These are phyloP conservation scores for Aspergillus carlsbadensis DNA, from an alignment of 495 filamentous ascomycete genomes.

Conservation along the genomic window DNA sequence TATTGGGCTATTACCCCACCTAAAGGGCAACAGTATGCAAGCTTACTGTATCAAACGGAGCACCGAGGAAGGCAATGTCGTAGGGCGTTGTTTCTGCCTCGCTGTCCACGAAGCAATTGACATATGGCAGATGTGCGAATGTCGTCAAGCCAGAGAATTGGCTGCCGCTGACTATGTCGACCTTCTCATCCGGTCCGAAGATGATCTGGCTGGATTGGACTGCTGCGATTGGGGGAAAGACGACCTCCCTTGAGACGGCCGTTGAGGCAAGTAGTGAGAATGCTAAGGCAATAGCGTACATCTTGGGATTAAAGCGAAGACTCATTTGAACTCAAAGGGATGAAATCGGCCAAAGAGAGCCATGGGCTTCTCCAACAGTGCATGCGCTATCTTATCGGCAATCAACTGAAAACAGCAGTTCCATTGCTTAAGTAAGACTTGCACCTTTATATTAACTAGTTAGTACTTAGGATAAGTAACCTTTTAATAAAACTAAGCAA, in stretches of 20 bases:
- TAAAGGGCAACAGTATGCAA: too few relatives aligned
- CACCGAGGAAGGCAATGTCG: constrained; percentile 40
- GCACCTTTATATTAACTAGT: too few relatives aligned
- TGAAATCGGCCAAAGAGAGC: too few relatives aligned
- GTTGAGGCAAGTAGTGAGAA: not conserved
- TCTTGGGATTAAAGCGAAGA: not conserved
- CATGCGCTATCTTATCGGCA: not conserved
- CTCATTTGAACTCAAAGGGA: too few relatives aligned
- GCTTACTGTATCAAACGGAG: constrained; percentile 50
- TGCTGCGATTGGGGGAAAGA: constrained; percentile 36
- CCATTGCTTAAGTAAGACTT: not conserved
- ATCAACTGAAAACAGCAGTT: not conserved
- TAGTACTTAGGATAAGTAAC: too few relatives aligned
- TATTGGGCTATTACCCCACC: too few relatives aligned
- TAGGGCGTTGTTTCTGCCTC: constrained; percentile 14
- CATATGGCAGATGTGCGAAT: constrained; percentile 49
- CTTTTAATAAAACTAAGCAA: too few relatives aligned
- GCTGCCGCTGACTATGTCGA: constrained; percentile 30
- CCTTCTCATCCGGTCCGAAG: constrained; percentile 18
- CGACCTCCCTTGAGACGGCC: constrained; percentile 32
- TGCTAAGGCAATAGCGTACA: not conserved
- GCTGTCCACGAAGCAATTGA: constrained; percentile 35
- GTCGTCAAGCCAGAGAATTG: constrained; percentile 45
- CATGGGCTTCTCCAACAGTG: too few relatives aligned
- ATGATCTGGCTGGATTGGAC: constrained; percentile 17